Percentiles rank a stretch among this genome's conserved stretches.
Evolutionary conservation across 2,329 filamentous ascomycete species (phyloP).

Genomic region (Phaeosphaeria sp.): DNA sequence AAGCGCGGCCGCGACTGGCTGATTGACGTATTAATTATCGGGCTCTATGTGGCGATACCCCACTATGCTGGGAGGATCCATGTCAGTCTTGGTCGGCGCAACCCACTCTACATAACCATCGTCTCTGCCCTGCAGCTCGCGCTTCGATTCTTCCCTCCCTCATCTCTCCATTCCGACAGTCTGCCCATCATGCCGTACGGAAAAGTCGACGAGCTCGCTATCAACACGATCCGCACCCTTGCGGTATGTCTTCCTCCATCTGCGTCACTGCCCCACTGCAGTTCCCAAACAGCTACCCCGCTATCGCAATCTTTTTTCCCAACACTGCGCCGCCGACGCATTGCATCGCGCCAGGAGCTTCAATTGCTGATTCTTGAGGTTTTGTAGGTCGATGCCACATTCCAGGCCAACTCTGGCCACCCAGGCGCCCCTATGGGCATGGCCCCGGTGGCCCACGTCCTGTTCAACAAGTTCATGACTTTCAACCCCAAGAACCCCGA

Average conservation of each 20-base stretch:
- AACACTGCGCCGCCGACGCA: slow-evolving; percentile 16
- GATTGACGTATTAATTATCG: slow-evolving; percentile 15
- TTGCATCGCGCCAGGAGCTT: slow-evolving; percentile 5
- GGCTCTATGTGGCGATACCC: slow-evolving; percentile 15
- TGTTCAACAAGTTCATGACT: slow-evolving; percentile 99
- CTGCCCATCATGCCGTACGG: slow-evolving; percentile 78
- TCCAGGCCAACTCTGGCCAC: slow-evolving; percentile 95
- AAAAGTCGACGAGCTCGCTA: slow-evolving; percentile 85
- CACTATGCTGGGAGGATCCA: slow-evolving; percentile 2
- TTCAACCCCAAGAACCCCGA: slow-evolving; percentile 99
- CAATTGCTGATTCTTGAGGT: slow-evolving; percentile 42
- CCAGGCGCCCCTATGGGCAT: slow-evolving; percentile 97
- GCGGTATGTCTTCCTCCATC: slow-evolving; percentile 71
- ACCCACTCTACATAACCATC: slow-evolving; percentile 23
- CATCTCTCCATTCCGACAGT: slow-evolving; percentile 17
- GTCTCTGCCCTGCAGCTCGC: slow-evolving; percentile 5
- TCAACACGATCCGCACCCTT: slow-evolving; percentile 97
- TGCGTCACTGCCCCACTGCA: slow-evolving; percentile 17
- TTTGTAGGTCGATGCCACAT: slow-evolving; percentile 91
- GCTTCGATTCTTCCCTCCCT: slow-evolving; percentile 16
- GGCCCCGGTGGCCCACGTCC: slow-evolving; percentile 94
- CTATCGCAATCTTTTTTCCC: slow-evolving; percentile 23
- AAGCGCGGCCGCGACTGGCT: slow-evolving; percentile 5
- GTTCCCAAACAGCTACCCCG: slow-evolving; percentile 33
- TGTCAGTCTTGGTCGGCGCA: not conserved